phyloP scores from a whole-genome alignment of 2,329 filamentous ascomycete genomes.

The Ophiocordyceps camponoti-rufipedis region DNA sequence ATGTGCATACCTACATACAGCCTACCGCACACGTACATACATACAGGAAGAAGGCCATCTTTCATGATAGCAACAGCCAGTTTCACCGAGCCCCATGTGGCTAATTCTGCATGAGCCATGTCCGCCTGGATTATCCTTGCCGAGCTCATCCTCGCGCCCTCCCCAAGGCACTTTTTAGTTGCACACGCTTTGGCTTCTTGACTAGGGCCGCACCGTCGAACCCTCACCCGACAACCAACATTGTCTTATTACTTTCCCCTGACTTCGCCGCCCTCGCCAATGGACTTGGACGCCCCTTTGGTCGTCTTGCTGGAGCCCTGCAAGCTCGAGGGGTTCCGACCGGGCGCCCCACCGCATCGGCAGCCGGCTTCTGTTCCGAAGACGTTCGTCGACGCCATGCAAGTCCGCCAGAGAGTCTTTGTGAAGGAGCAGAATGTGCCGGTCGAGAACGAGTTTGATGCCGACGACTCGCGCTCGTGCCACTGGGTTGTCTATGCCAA shows the following conservation, averaged over 20 bases:
- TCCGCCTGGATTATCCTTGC: background rate
- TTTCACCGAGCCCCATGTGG: background rate
- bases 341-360: conserved; percentile 16
- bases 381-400: conserved; percentile 45
- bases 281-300: conserved; percentile 29
- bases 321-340: conserved; percentile 29
- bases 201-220: background rate
- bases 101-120: background rate
- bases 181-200: background rate
- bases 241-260: background rate
- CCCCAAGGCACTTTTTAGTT: background rate
- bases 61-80: background rate
- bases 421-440: conserved; percentile 39
- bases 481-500: conserved; percentile 79
- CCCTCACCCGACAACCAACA: background rate
- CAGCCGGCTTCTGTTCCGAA: conserved; percentile 29
- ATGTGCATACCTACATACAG: too few species aligned
- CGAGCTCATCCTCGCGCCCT: background rate
- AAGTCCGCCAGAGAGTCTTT: conserved; percentile 41
- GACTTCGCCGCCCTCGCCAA: background rate
- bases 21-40: too few species aligned
- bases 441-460: conserved; percentile 57
- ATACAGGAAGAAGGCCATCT: background rate
- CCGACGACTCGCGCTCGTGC: conserved; percentile 60
- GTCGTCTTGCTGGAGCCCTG: conserved; percentile 28